Conservation (phyloP, 306 rosid genomes). For the Hippophae rhamnoides region DNA sequence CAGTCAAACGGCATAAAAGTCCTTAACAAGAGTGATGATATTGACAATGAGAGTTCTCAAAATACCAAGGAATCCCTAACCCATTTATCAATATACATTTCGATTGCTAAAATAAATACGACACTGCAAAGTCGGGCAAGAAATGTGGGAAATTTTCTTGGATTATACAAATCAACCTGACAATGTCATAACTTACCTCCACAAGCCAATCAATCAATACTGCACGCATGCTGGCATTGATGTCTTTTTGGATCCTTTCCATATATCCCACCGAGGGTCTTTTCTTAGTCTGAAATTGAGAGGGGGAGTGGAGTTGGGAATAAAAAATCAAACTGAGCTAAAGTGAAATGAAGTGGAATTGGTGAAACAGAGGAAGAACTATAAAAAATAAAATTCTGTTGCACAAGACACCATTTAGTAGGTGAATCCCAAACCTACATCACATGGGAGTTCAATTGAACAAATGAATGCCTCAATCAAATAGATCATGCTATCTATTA, state of each 20-base stretch:
- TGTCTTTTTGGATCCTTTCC: constrained; percentile 22
- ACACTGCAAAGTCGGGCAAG: neutral
- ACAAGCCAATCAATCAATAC: constrained; percentile 27
- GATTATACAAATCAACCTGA: constrained; percentile 7
- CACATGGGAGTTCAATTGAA: too few relatives aligned
- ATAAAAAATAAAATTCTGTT: too few relatives aligned
- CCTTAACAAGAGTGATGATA: constrained; percentile 1
- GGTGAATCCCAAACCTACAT: too few relatives aligned
- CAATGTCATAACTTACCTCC: constrained; percentile 20
- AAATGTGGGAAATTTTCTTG: neutral
- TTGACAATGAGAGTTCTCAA: neutral
- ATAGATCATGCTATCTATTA: too few relatives aligned
- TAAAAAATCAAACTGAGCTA: neutral
- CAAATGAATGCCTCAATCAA: too few relatives aligned
- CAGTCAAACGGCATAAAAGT: constrained; percentile 2
- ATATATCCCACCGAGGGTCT: constrained; percentile 19
- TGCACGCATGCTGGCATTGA: constrained; percentile 24
- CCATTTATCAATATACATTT: constrained; percentile 2
- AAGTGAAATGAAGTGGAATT: neutral
- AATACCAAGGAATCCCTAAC: constrained; percentile 7
- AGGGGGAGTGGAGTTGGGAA: neutral
- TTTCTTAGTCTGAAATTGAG: constrained; percentile 18
- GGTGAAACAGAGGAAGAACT: neutral
- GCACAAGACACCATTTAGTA: too few relatives aligned
- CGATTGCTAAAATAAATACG: neutral